These are phyloP conservation scores for Phytophthora fragariae DNA, from an alignment of 352 stramenopile species.

Conservation along the genomic window DNA sequence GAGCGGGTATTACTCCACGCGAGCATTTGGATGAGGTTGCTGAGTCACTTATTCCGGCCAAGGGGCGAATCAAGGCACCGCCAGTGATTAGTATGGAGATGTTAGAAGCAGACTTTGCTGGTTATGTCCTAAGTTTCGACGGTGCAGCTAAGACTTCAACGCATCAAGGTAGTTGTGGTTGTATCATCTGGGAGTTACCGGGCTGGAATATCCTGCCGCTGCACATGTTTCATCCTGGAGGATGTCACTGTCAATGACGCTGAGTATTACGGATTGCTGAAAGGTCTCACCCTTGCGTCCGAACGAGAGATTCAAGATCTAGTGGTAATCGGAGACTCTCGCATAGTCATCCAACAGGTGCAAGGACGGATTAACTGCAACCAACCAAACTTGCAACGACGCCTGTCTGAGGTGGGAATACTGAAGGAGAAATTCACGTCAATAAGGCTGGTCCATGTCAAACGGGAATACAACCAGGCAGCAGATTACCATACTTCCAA, in stretches of 20 bases:
- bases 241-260: conserved; percentile 10
- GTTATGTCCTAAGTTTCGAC: conserved; percentile 13
- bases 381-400: no score
- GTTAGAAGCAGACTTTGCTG: neutral
- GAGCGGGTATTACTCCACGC: neutral
- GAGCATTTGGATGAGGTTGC: conserved; percentile 2
- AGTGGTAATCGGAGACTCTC: neutral
- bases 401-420: no score
- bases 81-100: conserved; percentile 13
- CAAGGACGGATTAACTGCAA: no score
- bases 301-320: neutral
- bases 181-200: conserved; percentile 2
- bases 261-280: neutral
- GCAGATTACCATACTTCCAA: conserved; percentile 9
- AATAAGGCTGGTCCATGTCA: conserved; percentile 7
- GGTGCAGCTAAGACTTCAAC: conserved; percentile 5
- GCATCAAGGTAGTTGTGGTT: conserved; percentile 1
- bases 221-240: neutral
- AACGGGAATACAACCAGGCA: conserved; percentile 12
- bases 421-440: neutral
- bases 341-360: neutral
- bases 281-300: neutral
- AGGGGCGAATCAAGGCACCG: neutral
- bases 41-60: neutral
- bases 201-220: neutral